Percentiles rank a stretch among this genome's conserved stretches.
phyloP scores from a whole-genome alignment of 805 yeast genomes.

The Cyberlindnera americana region DNA sequence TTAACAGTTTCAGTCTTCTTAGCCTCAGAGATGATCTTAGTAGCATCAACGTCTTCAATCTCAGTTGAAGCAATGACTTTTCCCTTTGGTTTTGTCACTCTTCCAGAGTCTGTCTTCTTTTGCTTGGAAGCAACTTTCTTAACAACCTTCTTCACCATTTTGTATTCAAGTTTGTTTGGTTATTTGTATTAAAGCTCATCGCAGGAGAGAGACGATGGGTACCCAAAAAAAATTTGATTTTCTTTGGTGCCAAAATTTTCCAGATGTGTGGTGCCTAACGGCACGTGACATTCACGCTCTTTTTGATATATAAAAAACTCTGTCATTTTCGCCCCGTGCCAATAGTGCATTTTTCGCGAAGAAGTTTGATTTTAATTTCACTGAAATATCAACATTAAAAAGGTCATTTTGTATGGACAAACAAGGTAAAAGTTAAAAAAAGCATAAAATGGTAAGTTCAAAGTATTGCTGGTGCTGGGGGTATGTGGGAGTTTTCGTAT shows the following conservation, averaged over 20 bases:
- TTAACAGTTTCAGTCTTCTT: constrained; percentile 3
- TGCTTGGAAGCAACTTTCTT: constrained; percentile 17
- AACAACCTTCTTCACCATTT: constrained; percentile 10
- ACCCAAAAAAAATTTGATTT: neutral
- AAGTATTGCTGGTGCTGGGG: neutral
- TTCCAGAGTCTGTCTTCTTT: constrained; percentile 5
- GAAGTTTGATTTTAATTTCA: neutral
- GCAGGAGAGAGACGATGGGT: no score
- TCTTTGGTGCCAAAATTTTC: constrained; percentile 19
- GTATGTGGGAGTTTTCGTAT: neutral
- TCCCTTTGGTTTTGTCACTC: constrained; percentile 26
- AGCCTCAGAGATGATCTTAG: constrained; percentile 8
- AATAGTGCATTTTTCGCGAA: neutral
- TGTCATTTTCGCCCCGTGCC: no score
- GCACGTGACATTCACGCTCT: constrained; percentile 7
- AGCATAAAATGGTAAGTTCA: neutral
- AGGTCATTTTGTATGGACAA: no score
- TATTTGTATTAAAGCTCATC: no score
- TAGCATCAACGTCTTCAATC: constrained; percentile 18
- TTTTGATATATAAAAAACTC: neutral
- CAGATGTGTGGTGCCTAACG: constrained; percentile 4
- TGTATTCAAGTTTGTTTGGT: no score
- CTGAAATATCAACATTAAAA: no score
- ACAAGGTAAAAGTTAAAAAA: no score
- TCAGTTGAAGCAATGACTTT: constrained; percentile 26